Evolutionary conservation across 1,284 basidiomycete genomes (phyloP).

Genomic region (Sparassis latifolia): DNA sequence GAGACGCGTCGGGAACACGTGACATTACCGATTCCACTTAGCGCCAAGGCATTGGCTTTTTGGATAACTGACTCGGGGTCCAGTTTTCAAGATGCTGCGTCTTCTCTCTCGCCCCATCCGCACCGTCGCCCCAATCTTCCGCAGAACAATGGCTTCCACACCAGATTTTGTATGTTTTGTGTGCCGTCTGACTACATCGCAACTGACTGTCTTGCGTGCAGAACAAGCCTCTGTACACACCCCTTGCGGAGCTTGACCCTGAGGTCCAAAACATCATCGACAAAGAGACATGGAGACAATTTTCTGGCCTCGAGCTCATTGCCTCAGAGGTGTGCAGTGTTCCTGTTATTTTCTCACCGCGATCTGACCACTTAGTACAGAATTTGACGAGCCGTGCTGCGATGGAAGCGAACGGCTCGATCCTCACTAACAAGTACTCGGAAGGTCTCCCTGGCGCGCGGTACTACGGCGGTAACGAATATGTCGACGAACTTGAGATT

Average conservation of each 20-base stretch:
- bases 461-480: slow-evolving; percentile 98
- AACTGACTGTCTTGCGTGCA: slow-evolving; percentile 25
- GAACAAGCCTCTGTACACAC: slow-evolving; percentile 90
- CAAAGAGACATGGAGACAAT: slow-evolving; percentile 99
- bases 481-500: slow-evolving; percentile 94
- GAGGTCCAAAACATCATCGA: slow-evolving; percentile 97
- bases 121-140: slow-evolving; percentile 14
- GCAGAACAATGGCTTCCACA: slow-evolving; percentile 52
- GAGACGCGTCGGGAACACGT: too few species aligned
- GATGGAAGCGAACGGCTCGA: slow-evolving; percentile 99
- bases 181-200: not conserved
- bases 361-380: slow-evolving; percentile 31
- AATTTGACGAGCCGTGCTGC: slow-evolving; percentile 91
- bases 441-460: slow-evolving; percentile 92
- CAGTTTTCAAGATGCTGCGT: slow-evolving; percentile 16
- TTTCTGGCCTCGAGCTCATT: slow-evolving; percentile 94
- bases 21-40: too few species aligned
- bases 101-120: slow-evolving; percentile 21
- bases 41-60: not conserved
- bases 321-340: slow-evolving; percentile 71
- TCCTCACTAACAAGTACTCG: slow-evolving; percentile 98
- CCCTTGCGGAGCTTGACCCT: slow-evolving; percentile 88
- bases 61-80: not conserved
- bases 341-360: not conserved
- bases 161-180: slow-evolving; percentile 46